Conservation (phyloP, 1,284 basidiomycete genomes). For the Ceratobasidium papillatum region DNA sequence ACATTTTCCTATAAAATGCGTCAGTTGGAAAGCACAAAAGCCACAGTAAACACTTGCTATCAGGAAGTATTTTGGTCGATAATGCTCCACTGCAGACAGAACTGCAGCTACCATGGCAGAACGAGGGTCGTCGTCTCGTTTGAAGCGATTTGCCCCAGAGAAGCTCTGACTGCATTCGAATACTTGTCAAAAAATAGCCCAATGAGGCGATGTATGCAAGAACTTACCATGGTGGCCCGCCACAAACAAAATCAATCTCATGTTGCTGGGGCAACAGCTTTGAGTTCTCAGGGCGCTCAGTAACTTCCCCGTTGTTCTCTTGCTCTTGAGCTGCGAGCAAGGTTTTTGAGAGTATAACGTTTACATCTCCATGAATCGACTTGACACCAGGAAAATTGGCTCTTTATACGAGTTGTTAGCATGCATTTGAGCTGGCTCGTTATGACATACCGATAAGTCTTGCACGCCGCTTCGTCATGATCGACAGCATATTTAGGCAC, state of each 20-base stretch:
- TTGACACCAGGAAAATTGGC: conserved; percentile 2
- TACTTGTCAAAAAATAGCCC: conserved; percentile 10
- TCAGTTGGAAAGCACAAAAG: background rate
- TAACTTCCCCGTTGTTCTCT: conserved; percentile 56
- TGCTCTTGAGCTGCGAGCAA: conserved; percentile 61
- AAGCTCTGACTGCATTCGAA: conserved; percentile 37
- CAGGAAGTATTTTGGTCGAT: conserved; percentile 66
- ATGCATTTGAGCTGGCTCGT: background rate
- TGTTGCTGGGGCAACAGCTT: conserved; percentile 59
- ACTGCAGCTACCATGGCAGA: conserved; percentile 65
- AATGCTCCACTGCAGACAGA: conserved; percentile 70
- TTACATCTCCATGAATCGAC: conserved; percentile 28
- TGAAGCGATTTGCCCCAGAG: conserved; percentile 64
- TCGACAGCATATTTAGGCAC: conserved; percentile 26
- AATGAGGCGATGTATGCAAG: background rate
- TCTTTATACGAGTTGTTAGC: background rate
- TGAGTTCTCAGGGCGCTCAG: conserved; percentile 55
- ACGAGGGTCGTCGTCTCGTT: conserved; percentile 61
- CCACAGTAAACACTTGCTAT: conserved; percentile 45
- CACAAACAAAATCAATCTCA: conserved; percentile 66
- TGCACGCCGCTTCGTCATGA: conserved; percentile 21
- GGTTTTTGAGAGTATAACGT: conserved; percentile 1
- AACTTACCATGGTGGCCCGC: conserved; percentile 77
- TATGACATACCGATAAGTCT: conserved; percentile 25
- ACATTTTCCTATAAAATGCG: conserved; percentile 27